Evolutionary conservation across 2,329 filamentous ascomycete species (phyloP), one percentile per base, ranked within the genome.

Genomic region (Sclerotinia borealis): DNA sequence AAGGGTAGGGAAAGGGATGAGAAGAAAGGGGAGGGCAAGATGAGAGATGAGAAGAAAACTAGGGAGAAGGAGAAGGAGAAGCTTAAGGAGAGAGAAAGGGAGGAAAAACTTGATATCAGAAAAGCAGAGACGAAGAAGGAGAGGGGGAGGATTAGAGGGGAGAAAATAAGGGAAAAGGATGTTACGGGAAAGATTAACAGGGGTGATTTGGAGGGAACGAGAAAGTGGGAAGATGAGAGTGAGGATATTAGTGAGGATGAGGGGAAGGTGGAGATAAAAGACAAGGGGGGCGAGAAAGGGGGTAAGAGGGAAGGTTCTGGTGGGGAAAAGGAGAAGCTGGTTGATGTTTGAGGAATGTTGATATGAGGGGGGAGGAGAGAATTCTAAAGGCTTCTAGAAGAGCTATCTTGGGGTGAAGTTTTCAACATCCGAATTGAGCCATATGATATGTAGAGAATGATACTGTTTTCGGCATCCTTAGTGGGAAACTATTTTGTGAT

Each of bases 171-270:
- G 45, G 58, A 51, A 3, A 60, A 39, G 19, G 58, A 51, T 25
- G 45, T 13, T 50, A 29, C 17, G 11, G n/a, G 27, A 2, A 51
- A 29, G 25, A 61, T 70, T 52, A 68, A 72, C 52, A 64, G 65
- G 27, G 64, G 67, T 56, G 64, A 59, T 19, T 62, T 48, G 13
- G 68, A 66, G 41, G 67, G 65, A 41, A 63, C 66, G n/a, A 67
- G 63, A 61, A 58, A 54, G 47, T 73, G 71, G 71, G 71, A 71
- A 59, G 70, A 72, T 47, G 70, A 69, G 63, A 66, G 62, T 58
- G 52, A 15, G 3, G 52, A 34, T 9, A 8, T 15, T 1, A 64
- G 36, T 39, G 64, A 27, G 17, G 51, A 48, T 13, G 55, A 45
- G 13, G 64, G 17, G 36, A 52, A 27, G 19, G 15, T 60, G 49